Conservation (phyloP, 2,329 filamentous ascomycete species). For the Beauveria sp. region DNA sequence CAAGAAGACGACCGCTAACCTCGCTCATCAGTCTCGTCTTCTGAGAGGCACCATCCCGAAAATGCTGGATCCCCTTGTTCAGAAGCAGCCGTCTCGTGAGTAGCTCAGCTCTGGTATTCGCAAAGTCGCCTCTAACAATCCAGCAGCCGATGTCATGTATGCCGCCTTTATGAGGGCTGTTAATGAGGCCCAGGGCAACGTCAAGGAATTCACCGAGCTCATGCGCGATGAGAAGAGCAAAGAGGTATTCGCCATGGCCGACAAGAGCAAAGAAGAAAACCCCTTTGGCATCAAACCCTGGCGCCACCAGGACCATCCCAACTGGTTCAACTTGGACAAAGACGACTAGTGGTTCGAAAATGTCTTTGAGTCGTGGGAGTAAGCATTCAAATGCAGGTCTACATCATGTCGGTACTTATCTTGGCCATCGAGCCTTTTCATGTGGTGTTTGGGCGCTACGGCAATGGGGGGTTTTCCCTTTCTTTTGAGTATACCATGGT, state of each 20-base stretch:
- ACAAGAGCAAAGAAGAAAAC: constrained; percentile 45
- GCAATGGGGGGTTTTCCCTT: neutral
- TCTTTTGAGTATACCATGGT: neutral
- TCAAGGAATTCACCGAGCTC: constrained; percentile 42
- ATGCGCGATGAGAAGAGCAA: constrained; percentile 39
- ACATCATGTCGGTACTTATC: neutral
- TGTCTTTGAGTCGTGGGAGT: neutral
- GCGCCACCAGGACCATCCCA: constrained; percentile 50
- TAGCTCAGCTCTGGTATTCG: constrained; percentile 4
- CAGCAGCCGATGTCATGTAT: constrained; percentile 43
- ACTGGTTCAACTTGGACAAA: constrained; percentile 41
- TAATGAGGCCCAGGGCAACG: constrained; percentile 38
- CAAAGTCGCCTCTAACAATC: neutral
- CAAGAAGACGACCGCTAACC: constrained; percentile 8
- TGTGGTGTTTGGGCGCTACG: neutral
- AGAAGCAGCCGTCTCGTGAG: constrained; percentile 45
- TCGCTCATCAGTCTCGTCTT: constrained; percentile 22
- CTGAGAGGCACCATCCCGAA: constrained; percentile 30
- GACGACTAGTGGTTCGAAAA: constrained; percentile 9
- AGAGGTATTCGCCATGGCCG: constrained; percentile 44
- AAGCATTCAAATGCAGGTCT: neutral
- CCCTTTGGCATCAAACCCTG: constrained; percentile 51
- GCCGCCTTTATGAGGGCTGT: constrained; percentile 40
- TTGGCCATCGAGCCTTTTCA: neutral
- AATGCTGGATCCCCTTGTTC: constrained; percentile 40